Base-by-base conservation (phyloP, 2,329 filamentous ascomycete genomes). In the Claviceps quebecensis region DNA sequence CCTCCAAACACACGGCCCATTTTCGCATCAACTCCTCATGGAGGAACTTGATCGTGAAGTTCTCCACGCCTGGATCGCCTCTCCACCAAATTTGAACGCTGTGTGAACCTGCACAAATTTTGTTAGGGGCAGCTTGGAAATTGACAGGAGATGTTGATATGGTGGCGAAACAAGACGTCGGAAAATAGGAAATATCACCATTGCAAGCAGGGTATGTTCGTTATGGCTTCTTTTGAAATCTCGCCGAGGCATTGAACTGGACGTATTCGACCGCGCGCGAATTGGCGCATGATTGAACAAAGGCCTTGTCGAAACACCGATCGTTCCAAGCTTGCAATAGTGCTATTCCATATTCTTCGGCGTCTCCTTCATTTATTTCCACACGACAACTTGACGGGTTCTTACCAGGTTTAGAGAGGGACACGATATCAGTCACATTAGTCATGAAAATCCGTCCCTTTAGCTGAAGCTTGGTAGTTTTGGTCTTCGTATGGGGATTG, bases 391-490 rank as follows among this genome's bases (percentile, higher is more conserved):
- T 34, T 34, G 29, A 4, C 9, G 29, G 9, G 9, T 36, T 22
- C 78, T 63, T 78, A 94, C 90, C 89, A 68, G 88, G 87, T 67
- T 90, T 95, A 48, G 84, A 82, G 54, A 93, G 74, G 17, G 86
- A 90, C 43, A 95, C 74, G n/a, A 95, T 84, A 65, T 96, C 88
- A 40, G 90, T 97, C 51, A 98, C 91, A 63, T 98, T 98, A 59
- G 90, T 89, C 90, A 98, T 97, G 70, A 96, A 97, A 61, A 98
- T 98, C 49, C 93, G 82, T 40, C 93, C 93, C 69, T 98, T 98
- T 34, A 98, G 76, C 67, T 96, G 90, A 55, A 97, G 75, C 68
- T 91, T 95, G 43, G 84, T 85, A 60, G 80, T 86, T 64, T 80
- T 83, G 61, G 77, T 80, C 45, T 71, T 85, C 60, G 80, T 86